Conservation (phyloP, 345 rosid genomes). For the Corymbia maculata region DNA sequence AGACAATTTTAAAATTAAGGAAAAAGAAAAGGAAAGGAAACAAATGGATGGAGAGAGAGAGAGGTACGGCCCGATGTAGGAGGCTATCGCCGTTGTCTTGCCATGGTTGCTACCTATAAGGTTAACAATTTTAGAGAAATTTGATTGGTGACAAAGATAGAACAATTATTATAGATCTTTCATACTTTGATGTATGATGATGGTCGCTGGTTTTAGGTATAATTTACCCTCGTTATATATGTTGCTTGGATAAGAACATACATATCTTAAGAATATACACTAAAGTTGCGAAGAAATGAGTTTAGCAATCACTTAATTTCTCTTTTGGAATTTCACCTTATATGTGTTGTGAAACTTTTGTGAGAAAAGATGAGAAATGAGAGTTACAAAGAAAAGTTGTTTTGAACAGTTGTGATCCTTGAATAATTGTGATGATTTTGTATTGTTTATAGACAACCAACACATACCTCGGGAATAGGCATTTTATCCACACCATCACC, state of each 20-base stretch:
- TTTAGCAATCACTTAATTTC: too few species aligned
- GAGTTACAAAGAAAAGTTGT: too few species aligned
- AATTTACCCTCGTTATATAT: not conserved
- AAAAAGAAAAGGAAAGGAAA: not conserved
- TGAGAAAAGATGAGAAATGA: not conserved
- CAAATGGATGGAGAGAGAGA: not conserved
- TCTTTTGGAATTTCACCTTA: too few species aligned
- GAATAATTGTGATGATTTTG: rapidly evolving
- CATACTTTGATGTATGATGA: not conserved
- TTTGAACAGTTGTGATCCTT: not conserved
- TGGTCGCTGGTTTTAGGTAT: not conserved
- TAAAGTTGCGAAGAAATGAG: not conserved
- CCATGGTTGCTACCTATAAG: not conserved
- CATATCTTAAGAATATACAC: too few species aligned
- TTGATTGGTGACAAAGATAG: not conserved
- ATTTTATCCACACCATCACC: not conserved
- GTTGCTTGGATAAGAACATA: not conserved
- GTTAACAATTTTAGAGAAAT: not conserved
- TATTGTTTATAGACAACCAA: not conserved
- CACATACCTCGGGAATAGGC: not conserved
- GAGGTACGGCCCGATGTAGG: not conserved
- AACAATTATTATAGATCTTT: not conserved
- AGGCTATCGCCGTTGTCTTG: not conserved
- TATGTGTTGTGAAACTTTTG: not conserved
- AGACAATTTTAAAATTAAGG: not conserved